Conservation (phyloP, 2,329 filamentous ascomycete species). For the Botrytis porri region DNA sequence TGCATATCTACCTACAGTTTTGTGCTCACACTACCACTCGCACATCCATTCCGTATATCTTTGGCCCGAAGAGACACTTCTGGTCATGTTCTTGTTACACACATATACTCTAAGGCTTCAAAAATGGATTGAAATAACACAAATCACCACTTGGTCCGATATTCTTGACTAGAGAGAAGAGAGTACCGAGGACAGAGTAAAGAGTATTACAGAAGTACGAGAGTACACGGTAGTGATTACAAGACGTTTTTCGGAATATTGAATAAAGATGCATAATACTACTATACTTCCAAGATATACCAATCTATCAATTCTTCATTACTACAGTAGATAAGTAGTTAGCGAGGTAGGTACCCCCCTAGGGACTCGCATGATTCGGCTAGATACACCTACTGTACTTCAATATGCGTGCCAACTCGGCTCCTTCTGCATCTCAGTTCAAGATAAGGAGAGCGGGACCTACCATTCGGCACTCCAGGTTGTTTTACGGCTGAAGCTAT, state of each 20-base stretch:
- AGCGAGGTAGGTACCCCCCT: background rate
- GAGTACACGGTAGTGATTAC: background rate
- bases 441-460: background rate
- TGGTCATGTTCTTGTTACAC: background rate
- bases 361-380: background rate
- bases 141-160: background rate
- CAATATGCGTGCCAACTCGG: background rate
- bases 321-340: background rate
- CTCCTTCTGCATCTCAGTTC: background rate
- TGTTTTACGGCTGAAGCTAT: background rate
- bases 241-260: background rate
- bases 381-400: background rate
- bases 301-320: background rate
- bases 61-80: background rate
- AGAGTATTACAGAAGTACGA: background rate
- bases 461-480: background rate
- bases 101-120: background rate
- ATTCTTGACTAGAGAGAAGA: background rate
- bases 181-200: background rate
- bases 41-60: background rate
- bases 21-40: background rate
- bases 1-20: background rate
- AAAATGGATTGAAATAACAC: background rate
- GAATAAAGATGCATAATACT: background rate
- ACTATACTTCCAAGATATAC: background rate